phyloP scores from a whole-genome alignment of 83 land plant species.

The Diphasiastrum complanatum region DNA sequence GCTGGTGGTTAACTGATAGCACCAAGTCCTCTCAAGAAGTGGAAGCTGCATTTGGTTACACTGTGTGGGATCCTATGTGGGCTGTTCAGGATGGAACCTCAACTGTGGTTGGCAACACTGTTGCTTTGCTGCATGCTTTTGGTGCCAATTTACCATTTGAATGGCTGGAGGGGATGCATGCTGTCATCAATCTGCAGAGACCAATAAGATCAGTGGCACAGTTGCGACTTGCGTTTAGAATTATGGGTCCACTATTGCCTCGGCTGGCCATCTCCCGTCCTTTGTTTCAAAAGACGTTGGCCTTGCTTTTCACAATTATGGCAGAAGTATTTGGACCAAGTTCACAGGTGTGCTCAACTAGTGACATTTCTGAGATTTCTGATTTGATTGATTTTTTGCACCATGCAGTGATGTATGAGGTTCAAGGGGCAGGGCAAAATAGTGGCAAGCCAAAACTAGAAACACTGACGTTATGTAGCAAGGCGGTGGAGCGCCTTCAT shows the following conservation, averaged over 20 bases:
- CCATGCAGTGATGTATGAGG: slow-evolving; percentile 86
- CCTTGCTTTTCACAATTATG: slow-evolving; percentile 65
- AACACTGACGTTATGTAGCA: slow-evolving; percentile 59
- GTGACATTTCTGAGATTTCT: slow-evolving; percentile 68
- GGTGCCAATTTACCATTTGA: slow-evolving; percentile 78
- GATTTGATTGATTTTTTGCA: slow-evolving; percentile 97
- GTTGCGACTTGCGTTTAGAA: slow-evolving; percentile 82
- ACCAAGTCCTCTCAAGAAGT: slow-evolving; percentile 58
- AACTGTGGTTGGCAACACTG: slow-evolving; percentile 77
- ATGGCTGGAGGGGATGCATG: slow-evolving; percentile 88
- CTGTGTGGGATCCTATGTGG: slow-evolving; percentile 91
- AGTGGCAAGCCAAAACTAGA: slow-evolving; percentile 73
- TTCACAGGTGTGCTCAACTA: slow-evolving; percentile 47
- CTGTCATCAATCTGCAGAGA: slow-evolving; percentile 63
- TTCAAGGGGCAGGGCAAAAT: slow-evolving; percentile 56
- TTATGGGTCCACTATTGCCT: slow-evolving; percentile 87
- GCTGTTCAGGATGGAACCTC: slow-evolving; percentile 94
- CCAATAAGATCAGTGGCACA: slow-evolving; percentile 83
- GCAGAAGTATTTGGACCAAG: slow-evolving; percentile 92
- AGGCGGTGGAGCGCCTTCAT: slow-evolving; percentile 67
- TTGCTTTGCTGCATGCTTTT: slow-evolving; percentile 80
- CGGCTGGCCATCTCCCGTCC: slow-evolving; percentile 67
- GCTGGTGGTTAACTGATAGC: slow-evolving; percentile 91
- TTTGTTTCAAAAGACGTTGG: slow-evolving; percentile 81
- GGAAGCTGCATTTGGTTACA: slow-evolving; percentile 83